Evolutionary conservation across 768 basidiomycete species (phyloP).

Genomic region (Mycena rosella): DNA sequence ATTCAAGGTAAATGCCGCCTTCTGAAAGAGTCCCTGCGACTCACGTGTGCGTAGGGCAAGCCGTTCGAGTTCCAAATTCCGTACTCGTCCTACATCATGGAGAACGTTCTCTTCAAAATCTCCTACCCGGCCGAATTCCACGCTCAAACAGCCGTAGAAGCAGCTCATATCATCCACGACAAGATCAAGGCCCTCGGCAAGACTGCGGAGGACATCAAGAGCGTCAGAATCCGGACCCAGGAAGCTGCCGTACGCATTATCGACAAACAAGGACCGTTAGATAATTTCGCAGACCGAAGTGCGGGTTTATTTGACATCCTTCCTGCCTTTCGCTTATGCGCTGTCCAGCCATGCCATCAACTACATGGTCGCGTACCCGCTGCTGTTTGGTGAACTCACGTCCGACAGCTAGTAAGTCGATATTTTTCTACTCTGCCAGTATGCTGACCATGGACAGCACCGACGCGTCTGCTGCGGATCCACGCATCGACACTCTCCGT

Average conservation of each 20-base stretch:
- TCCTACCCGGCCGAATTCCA: conserved; percentile 97
- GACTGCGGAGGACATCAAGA: conserved; percentile 91
- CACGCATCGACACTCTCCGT: conserved; percentile 90
- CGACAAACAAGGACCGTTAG: conserved; percentile 91
- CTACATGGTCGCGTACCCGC: conserved; percentile 97
- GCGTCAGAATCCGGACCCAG: conserved; percentile 91
- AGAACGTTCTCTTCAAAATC: conserved; percentile 94
- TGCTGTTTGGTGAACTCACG: conserved; percentile 91
- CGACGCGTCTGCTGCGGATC: conserved; percentile 87
- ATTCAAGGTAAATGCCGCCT: conserved; percentile 74
- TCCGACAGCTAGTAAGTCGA: conserved; percentile 83
- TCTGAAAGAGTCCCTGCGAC: conserved; percentile 2
- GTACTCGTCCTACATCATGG: conserved; percentile 92
- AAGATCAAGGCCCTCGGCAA: conserved; percentile 87
- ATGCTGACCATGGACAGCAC: conserved; percentile 55
- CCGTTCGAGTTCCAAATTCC: conserved; percentile 93
- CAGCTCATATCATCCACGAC: conserved; percentile 82
- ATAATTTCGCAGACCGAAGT: conserved; percentile 96
- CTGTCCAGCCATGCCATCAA: conserved; percentile 84
- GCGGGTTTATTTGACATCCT: conserved; percentile 44
- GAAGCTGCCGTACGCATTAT: conserved; percentile 95
- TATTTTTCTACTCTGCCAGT: neutral
- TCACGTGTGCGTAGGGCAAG: conserved; percentile 68
- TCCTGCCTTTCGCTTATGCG: conserved; percentile 25
- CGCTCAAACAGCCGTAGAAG: conserved; percentile 95